Evolutionary conservation across 352 stramenopile genomes (phyloP), one percentile per base, ranked within the genome.

Genomic region (Phytophthora foliorum): DNA sequence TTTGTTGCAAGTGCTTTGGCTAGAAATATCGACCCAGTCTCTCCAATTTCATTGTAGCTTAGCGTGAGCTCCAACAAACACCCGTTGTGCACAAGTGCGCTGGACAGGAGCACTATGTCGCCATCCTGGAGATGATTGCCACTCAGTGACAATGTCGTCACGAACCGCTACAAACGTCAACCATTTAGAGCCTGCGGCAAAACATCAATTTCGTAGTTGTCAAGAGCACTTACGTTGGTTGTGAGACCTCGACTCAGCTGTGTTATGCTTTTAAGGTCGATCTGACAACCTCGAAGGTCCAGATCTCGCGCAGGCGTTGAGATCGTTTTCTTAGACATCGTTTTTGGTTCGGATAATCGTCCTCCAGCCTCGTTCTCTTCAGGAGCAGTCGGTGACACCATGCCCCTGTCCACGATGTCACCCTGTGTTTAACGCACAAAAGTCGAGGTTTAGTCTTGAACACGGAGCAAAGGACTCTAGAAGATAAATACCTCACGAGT

Each of bases 1-100:
- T 94, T 90, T 13, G 71, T 59, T 6, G 45, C 52, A 24, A 94
- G 49, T 14, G 75, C 78, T 24, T 80, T 84, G 21, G 84, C 86
- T 17, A 94, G 63, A 2, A 80, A 67, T 14, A 74, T 81, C 14
- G 84, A 92, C 1, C 86, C 86, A 21, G 81, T 54, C 16, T 75
- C 75, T 0, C 67, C 63, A 41, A 94, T 86, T 57, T 62, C 69
- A 62, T 94, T 94, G 75, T 94, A 94, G 61, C 82, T 92, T 17
- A 94, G 67, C 24, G 82, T 78, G 42, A 94, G 80, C 41, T 88
- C 72, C 32, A 65, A 54, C 6, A 90, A 67, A 42, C 78, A 82
- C 1, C 46, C 61, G 50, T 92, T 92, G 56, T 86, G 72, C 8
- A 76, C 56, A n/a, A 94, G 57, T 39, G 79, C 84, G 19, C 77